phyloP scores from a whole-genome alignment of 1,284 basidiomycete genomes.

The Apiotrichum porosum region DNA sequence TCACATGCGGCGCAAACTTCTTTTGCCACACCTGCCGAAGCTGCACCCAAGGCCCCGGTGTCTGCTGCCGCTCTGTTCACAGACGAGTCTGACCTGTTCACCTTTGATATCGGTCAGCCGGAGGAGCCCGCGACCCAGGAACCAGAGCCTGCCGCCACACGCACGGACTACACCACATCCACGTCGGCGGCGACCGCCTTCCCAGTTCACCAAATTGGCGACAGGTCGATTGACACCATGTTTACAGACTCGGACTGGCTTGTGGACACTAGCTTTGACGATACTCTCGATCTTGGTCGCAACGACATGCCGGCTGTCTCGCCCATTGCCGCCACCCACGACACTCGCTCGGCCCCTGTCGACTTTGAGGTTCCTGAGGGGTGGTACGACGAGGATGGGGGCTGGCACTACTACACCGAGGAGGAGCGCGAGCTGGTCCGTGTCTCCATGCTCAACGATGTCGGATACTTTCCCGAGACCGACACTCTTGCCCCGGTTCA shows the following conservation, averaged over 20 bases:
- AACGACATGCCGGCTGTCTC: constrained; percentile 1
- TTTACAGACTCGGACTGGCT: constrained; percentile 34
- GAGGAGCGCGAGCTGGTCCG: constrained; percentile 41
- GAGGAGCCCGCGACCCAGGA: not conserved
- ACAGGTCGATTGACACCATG: constrained; percentile 26
- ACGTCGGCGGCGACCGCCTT: not conserved
- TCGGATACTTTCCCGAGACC: not conserved
- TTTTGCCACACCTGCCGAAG: not conserved
- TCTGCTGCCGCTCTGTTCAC: constrained; percentile 1
- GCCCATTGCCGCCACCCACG: not conserved
- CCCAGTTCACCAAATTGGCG: constrained; percentile 9
- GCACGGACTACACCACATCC: constrained; percentile 4
- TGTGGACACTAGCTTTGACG: constrained; percentile 35
- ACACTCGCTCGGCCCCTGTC: constrained; percentile 7
- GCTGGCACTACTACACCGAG: constrained; percentile 43
- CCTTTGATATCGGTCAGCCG: constrained; percentile 12
- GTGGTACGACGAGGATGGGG: constrained; percentile 42
- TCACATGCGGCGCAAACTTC: not conserved
- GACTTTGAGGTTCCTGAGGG: constrained; percentile 40
- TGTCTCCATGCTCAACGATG: constrained; percentile 26
- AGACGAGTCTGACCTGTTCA: not conserved
- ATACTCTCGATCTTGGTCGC: constrained; percentile 20
- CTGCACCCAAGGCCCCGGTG: not conserved
- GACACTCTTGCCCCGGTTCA: not conserved
- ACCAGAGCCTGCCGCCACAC: not conserved